Conservation (phyloP, 2,329 filamentous ascomycete genomes). For the Exserohilum turcica region DNA sequence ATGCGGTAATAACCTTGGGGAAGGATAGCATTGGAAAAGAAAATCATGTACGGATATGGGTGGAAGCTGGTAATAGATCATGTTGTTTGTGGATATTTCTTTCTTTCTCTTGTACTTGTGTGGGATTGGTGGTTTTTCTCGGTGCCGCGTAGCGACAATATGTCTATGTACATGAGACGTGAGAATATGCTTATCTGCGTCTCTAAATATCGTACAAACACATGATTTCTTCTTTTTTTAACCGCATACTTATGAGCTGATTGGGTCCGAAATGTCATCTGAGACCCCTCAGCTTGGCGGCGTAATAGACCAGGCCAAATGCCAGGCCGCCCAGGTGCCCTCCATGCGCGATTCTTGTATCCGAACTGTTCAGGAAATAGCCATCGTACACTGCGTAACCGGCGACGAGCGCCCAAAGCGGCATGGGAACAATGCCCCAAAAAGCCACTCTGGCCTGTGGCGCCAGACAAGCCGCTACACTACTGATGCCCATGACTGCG, state of each 20-base stretch:
- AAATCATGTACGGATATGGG: background rate
- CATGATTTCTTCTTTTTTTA: too few relatives aligned
- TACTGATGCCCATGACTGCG: conserved; percentile 48
- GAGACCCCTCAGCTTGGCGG: conserved; percentile 25
- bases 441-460: conserved; percentile 44
- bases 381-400: conserved; percentile 49
- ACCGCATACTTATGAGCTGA: too few relatives aligned
- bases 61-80: conserved; percentile 5
- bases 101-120: background rate
- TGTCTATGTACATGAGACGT: background rate
- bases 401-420: conserved; percentile 46
- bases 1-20: background rate
- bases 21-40: background rate
- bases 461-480: conserved; percentile 47
- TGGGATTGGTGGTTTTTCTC: background rate
- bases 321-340: conserved; percentile 54
- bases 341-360: conserved; percentile 45
- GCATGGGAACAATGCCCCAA: conserved; percentile 48
- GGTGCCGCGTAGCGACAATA: background rate
- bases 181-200: background rate
- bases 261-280: conserved; percentile 20
- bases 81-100: background rate
- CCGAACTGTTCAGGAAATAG: conserved; percentile 43
- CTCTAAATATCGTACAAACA: background rate
- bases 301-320: conserved; percentile 47